phyloP scores from a whole-genome alignment of 2,329 filamentous ascomycete genomes.

The Lasiodiplodia gonubiensis region DNA sequence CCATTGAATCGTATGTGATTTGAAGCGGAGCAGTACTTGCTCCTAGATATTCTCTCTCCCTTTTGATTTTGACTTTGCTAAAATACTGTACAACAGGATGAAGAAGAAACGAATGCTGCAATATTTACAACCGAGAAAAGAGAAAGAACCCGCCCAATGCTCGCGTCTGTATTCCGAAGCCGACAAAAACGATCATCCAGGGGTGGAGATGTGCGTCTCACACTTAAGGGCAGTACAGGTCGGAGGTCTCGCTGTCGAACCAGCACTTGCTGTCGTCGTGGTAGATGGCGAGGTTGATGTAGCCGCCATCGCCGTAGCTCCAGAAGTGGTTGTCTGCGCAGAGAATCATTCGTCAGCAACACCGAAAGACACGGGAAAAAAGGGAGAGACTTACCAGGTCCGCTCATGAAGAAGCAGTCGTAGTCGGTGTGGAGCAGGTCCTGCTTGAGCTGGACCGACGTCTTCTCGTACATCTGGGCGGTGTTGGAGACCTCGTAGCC shows the following conservation, averaged over 20 bases:
- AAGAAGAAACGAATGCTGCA: neutral
- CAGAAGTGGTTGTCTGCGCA: conserved; percentile 26
- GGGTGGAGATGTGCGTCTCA: too few species aligned
- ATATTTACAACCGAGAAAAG: neutral
- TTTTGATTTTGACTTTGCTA: neutral
- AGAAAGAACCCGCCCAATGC: neutral
- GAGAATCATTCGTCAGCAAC: neutral
- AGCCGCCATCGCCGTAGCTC: conserved; percentile 25
- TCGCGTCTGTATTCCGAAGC: neutral
- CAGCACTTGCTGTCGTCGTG: conserved; percentile 23
- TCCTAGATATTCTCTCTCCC: neutral
- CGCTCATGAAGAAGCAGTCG: conserved; percentile 28
- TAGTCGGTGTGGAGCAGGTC: conserved; percentile 25
- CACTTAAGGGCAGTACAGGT: conserved; percentile 26
- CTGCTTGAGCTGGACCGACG: conserved; percentile 6
- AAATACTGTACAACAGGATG: neutral
- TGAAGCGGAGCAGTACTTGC: neutral
- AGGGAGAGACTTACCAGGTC: conserved; percentile 10
- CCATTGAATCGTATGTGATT: neutral
- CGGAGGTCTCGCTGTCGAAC: conserved; percentile 18
- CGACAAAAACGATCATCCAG: neutral
- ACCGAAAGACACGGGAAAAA: neutral
- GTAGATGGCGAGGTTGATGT: conserved; percentile 28
- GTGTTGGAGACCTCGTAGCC: conserved; percentile 27
- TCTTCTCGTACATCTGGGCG: conserved; percentile 24